Percentiles rank a stretch among this genome's conserved stretches.
Evolutionary conservation across 192 early-diverging fungal species (phyloP).

Genomic region (Backusella luteola): DNA sequence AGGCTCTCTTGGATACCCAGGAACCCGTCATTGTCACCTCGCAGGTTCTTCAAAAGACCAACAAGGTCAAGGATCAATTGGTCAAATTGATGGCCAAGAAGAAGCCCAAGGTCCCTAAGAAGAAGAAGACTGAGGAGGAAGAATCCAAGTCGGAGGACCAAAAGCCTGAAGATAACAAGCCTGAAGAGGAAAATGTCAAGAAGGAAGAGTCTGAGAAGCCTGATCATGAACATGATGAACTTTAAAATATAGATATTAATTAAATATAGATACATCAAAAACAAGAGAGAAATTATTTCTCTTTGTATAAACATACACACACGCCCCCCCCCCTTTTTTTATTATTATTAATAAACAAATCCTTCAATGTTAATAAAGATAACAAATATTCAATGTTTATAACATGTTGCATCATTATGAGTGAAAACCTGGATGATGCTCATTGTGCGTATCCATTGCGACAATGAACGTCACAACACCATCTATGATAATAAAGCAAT

Average conservation of each 20-base stretch:
- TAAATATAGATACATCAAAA: background rate
- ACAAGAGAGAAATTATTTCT: background rate
- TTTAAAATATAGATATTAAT: background rate
- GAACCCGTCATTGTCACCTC: conserved; percentile 63
- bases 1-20: conserved; percentile 48
- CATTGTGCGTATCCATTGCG: too few species aligned
- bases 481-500: too few species aligned
- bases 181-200: background rate
- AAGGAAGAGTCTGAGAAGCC: background rate
- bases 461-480: too few species aligned
- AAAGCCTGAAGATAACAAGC: background rate
- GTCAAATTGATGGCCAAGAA: conserved; percentile 58
- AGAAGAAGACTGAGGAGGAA: conserved; percentile 27
- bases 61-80: conserved; percentile 50
- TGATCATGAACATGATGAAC: background rate
- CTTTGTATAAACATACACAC: too few species aligned
- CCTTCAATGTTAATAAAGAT: too few species aligned
- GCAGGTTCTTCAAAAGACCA: conserved; percentile 53
- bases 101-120: conserved; percentile 42
- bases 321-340: too few species aligned
- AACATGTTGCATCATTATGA: too few species aligned
- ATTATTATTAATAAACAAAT: too few species aligned
- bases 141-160: conserved; percentile 24
- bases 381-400: too few species aligned
- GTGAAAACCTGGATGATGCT: too few species aligned